phyloP scores from a whole-genome alignment of 2,329 filamentous ascomycete genomes.

The Penicillium italicum region DNA sequence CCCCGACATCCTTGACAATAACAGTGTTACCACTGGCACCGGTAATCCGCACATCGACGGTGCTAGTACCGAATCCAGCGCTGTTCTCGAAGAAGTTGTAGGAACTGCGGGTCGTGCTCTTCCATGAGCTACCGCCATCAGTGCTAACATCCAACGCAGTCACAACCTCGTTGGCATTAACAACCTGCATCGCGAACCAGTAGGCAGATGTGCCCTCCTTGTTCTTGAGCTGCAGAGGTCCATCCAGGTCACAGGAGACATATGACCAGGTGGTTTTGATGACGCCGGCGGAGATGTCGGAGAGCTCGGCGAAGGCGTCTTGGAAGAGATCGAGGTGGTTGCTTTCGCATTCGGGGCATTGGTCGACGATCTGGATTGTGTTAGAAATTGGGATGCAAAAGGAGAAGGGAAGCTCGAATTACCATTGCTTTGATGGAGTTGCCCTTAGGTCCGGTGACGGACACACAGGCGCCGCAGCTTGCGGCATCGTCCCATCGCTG shows the following conservation, averaged over 20 bases:
- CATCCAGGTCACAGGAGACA: conserved; percentile 51
- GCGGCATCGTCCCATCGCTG: conserved; percentile 53
- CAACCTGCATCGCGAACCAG: conserved; percentile 63
- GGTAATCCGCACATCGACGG: conserved; percentile 56
- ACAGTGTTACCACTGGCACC: conserved; percentile 51
- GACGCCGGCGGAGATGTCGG: conserved; percentile 44
- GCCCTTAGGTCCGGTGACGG: conserved; percentile 51
- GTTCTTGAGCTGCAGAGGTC: conserved; percentile 51
- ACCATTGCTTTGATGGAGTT: conserved; percentile 63
- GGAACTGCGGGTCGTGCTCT: conserved; percentile 50
- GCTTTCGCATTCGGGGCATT: conserved; percentile 54
- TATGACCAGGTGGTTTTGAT: conserved; percentile 51
- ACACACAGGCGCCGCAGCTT: conserved; percentile 60
- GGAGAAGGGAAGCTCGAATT: conserved; percentile 17
- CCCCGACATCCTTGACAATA: conserved; percentile 49
- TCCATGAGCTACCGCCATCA: conserved; percentile 58
- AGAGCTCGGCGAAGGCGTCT: conserved; percentile 50
- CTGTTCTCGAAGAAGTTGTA: conserved; percentile 63
- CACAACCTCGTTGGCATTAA: conserved; percentile 59
- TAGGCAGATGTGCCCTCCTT: conserved; percentile 48
- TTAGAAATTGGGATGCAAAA: not conserved
- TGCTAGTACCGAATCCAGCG: conserved; percentile 54
- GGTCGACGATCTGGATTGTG: conserved; percentile 49
- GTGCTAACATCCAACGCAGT: conserved; percentile 58
- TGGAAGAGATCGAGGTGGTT: conserved; percentile 57